Conservation (phyloP, 345 rosid genomes). For the Gossypium australe region DNA sequence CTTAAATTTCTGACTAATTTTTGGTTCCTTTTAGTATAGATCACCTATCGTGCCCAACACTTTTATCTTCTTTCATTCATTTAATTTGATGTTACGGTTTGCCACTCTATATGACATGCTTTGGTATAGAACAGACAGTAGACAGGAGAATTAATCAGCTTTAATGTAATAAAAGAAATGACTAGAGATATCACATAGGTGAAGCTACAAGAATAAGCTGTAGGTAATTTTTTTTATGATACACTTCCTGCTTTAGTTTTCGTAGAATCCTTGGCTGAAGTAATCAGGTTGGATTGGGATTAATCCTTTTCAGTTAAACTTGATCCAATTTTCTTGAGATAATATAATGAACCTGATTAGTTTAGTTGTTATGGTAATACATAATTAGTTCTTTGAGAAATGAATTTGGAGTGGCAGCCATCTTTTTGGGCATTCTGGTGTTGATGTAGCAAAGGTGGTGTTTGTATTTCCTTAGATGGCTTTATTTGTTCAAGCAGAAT, state of each 20-base stretch:
- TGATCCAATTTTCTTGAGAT: not conserved
- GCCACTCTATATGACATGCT: not conserved
- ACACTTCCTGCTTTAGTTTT: not conserved
- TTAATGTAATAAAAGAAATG: slow-evolving; percentile 1
- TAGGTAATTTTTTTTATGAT: not conserved
- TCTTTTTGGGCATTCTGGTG: not conserved
- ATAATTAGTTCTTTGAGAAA: not conserved
- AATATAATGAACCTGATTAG: not conserved
- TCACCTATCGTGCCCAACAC: not conserved
- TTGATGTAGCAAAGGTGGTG: not conserved
- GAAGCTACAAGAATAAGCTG: not conserved
- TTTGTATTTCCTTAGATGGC: not conserved
- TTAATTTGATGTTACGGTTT: not conserved
- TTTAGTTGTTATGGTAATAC: not conserved
- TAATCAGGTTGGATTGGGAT: not conserved
- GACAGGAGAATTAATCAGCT: not conserved
- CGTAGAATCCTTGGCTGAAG: not conserved
- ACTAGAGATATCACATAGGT: not conserved
- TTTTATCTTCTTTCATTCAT: not conserved
- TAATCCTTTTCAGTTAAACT: not conserved
- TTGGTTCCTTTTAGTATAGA: not conserved
- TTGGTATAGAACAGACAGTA: not conserved
- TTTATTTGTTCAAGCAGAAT: not conserved
- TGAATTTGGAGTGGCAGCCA: not conserved
- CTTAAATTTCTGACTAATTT: not conserved